A percentile compares a stretch with the other conserved stretches of the same genome.
phyloP scores from a whole-genome alignment of 1,284 basidiomycete species.

The Malassezia yamatoensis region DNA sequence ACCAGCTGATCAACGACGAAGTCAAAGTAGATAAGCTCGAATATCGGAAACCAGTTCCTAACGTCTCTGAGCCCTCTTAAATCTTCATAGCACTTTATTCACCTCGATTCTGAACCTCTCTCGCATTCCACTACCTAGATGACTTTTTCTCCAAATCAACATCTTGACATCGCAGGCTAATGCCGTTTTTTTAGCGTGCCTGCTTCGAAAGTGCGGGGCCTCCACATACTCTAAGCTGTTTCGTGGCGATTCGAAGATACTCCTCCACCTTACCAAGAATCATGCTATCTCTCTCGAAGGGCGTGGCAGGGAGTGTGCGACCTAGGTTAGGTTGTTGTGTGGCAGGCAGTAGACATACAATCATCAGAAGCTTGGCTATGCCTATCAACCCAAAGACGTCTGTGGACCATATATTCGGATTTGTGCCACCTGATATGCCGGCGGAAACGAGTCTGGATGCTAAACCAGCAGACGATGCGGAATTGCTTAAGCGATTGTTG shows the following conservation, averaged over 20 bases:
- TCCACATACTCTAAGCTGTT: constrained; percentile 1
- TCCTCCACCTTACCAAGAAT: not conserved
- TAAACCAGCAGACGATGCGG: constrained; percentile 24
- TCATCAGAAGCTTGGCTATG: constrained; percentile 13
- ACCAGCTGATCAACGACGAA: constrained; percentile 44
- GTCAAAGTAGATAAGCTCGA: constrained; percentile 48
- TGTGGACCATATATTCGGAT: constrained; percentile 36
- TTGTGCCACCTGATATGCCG: constrained; percentile 28
- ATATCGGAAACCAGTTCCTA: constrained; percentile 25
- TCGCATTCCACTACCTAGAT: too few species aligned
- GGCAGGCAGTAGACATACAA: too few species aligned
- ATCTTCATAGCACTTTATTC: too few species aligned
- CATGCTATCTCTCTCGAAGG: not conserved
- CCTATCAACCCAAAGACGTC: constrained; percentile 32
- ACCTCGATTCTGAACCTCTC: too few species aligned
- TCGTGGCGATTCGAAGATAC: not conserved
- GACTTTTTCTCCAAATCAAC: too few species aligned
- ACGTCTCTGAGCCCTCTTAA: not conserved
- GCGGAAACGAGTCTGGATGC: constrained; percentile 15
- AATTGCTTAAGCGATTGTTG: constrained; percentile 29
- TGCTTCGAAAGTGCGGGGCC: not conserved
- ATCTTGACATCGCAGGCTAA: too few species aligned
- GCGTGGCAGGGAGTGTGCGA: not conserved
- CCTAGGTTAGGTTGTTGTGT: not conserved
- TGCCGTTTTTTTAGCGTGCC: too few species aligned